phyloP scores from a whole-genome alignment of 2,329 filamentous ascomycete species.

The Paramyrothecium roridum region DNA sequence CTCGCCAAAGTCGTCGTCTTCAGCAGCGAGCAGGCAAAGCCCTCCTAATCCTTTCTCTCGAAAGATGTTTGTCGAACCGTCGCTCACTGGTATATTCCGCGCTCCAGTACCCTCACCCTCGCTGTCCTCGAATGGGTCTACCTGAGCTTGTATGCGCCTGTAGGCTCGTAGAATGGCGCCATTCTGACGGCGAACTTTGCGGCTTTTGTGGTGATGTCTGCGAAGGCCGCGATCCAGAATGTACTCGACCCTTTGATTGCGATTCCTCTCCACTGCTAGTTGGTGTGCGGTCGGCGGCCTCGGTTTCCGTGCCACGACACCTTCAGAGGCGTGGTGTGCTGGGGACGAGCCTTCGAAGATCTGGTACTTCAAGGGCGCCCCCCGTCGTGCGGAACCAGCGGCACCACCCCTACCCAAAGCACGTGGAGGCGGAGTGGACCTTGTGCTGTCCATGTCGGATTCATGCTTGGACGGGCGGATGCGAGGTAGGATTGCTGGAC shows the following conservation, averaged over 20 bases:
- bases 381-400: slow-evolving; percentile 30
- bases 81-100: slow-evolving; percentile 24
- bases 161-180: slow-evolving; percentile 66
- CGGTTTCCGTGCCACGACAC: slow-evolving; percentile 58
- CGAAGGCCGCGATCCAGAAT: slow-evolving; percentile 74
- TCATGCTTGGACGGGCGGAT: slow-evolving; percentile 62
- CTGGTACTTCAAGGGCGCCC: slow-evolving; percentile 54
- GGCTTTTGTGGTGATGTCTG: slow-evolving; percentile 60
- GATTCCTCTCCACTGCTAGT: slow-evolving; percentile 74
- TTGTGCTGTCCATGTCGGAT: slow-evolving; percentile 41
- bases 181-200: slow-evolving; percentile 59
- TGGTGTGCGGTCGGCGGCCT: slow-evolving; percentile 79
- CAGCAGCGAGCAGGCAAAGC: slow-evolving; percentile 56
- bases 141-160: slow-evolving; percentile 56
- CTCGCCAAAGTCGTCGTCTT: slow-evolving; percentile 74
- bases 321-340: slow-evolving; percentile 51
- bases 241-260: slow-evolving; percentile 76
- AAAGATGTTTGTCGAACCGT: slow-evolving; percentile 35
- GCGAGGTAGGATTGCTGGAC: slow-evolving; percentile 57
- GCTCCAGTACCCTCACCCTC: slow-evolving; percentile 51
- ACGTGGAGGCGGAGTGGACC: slow-evolving; percentile 39
- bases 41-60: slow-evolving; percentile 60
- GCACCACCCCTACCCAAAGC: slow-evolving; percentile 19
- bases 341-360: slow-evolving; percentile 61
- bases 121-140: slow-evolving; percentile 58